Evolutionary conservation across 2,329 filamentous ascomycete species (phyloP), one percentile per base, ranked within the genome.

Genomic region (Trichoderma koningii): DNA sequence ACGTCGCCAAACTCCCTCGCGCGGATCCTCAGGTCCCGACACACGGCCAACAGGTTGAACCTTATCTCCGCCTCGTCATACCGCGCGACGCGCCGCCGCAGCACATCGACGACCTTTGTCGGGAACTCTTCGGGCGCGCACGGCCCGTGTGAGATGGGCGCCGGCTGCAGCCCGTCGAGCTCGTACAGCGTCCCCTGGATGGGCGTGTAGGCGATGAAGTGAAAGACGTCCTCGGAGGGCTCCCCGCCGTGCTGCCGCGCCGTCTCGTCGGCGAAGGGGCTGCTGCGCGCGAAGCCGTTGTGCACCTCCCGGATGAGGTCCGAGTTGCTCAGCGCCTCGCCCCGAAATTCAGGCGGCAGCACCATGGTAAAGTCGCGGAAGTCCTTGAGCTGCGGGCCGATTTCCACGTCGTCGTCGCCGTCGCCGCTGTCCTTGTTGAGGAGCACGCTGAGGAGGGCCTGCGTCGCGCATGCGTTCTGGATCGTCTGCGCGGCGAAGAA

Each of bases 401-500:
- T 87, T 41, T 93, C 84, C 56, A 97, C 84, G 50, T 84, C 76
- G 63, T 79, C 82, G 34, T 84, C 76, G 63, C 79, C 82, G 34
- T 79, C 82, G 34, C 84, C 76, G 63, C 79, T 82, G 34, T 85
- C 85, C 77, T 96, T 90, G 81, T 99, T 99, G 70, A 99, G 82
- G 38, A 98, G 84, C 63, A 98, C 91, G 61, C 91, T 95, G 47
- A 99, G 86, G 53, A 99, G 86, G 3, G 95, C 95, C 77, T 99
- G 95, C 17, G 95, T 99, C 51, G 93, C 95, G 79, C 95, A 99
- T 7, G 95, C 95, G 78, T 99, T 99, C 78, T 98, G 94, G 76
- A 99, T 99, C 4, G 94, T 98, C 81, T 99, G 95, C 34, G 89
- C 88, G 4, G 95, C 95, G 78, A 99, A 99, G 84, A 97, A 99